Base-by-base conservation (phyloP, 2,329 filamentous ascomycete species). In the Coleophoma cylindrospora region DNA sequence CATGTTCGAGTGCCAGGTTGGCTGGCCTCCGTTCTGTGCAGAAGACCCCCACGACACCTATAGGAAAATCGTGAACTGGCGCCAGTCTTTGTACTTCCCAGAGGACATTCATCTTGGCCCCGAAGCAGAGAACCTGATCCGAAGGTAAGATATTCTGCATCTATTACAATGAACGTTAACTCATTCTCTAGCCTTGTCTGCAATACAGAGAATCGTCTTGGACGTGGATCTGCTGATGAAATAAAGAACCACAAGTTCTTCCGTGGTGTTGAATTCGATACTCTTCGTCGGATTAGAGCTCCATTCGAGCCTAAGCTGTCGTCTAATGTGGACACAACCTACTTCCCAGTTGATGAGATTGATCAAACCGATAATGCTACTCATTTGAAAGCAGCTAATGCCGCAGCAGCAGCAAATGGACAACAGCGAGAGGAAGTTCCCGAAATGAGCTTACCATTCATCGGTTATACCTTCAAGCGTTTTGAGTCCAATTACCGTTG, bases 31-130 rank as follows among this genome's bases (percentile, higher is more conserved):
- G 32, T 99, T 99, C 80, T 99, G 94, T 68, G 92, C 94, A 17
- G 94, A 99, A 68, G 92, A 97, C 67, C 89, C 91, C 53, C 92
- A 95, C 66, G 94, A 97, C 69, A 97, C 94, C 1, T 99, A 99
- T 73, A 87, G 92, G 59, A 99, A 99, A 80, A 99, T 99, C 68
- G 91, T 99, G 62, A 96, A 96, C 73, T 99, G 94, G 94, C 85
- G 89, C 50, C 87, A 95, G 65, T 91, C 92, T 52, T 74, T 99
- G 44, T 96, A 96, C 70, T 97, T 99, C 76, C 94, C 94, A 0
- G 91, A 95, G 53, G 94, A 99, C 68, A 88, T 96, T 63, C 87
- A 89, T 54, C 77, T 99, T 34, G 90, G 90, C 40, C 80, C 80
- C 1, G 91, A 96, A 64, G 91, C 94, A 0, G 92, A 97, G 71